Evolutionary conservation across 202 grass and related monocot genomes (phyloP).

Genomic region (Dendrocalamus latiflorus): DNA sequence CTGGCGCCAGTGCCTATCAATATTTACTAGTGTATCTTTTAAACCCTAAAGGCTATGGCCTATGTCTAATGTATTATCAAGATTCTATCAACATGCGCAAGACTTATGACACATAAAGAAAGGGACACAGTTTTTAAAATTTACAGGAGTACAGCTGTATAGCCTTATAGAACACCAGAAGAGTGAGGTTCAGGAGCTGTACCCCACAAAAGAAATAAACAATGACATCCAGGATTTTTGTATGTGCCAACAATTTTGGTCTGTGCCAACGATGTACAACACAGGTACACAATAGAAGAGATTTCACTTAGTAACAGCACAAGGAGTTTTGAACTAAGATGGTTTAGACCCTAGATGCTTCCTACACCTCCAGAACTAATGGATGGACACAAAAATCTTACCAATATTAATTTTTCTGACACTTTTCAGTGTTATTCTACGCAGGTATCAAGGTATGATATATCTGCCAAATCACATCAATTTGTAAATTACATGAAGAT

Average conservation of each 20-base stretch:
- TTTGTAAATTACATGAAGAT: not conserved
- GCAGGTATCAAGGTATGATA: not conserved
- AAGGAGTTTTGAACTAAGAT: not conserved
- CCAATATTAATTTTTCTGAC: not conserved
- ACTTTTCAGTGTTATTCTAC: not conserved
- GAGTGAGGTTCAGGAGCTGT: too few species aligned
- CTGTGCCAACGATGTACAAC: not conserved
- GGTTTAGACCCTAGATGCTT: not conserved
- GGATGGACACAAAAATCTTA: not conserved
- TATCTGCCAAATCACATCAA: not conserved
- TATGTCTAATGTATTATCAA: not conserved
- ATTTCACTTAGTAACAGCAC: not conserved
- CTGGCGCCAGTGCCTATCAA: not conserved
- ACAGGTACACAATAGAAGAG: not conserved
- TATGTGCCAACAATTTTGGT: not conserved
- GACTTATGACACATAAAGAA: not conserved
- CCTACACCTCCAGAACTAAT: not conserved
- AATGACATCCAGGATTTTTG: not conserved
- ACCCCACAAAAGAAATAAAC: not conserved
- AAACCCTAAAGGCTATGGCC: not conserved
- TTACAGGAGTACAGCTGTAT: not conserved
- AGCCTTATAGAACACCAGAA: not conserved
- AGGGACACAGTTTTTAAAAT: not conserved
- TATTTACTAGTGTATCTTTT: not conserved
- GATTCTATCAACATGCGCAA: not conserved